These are phyloP conservation scores for Carex cristatella DNA, from an alignment of 176 grass and related monocot genomes.

Conservation along the genomic window DNA sequence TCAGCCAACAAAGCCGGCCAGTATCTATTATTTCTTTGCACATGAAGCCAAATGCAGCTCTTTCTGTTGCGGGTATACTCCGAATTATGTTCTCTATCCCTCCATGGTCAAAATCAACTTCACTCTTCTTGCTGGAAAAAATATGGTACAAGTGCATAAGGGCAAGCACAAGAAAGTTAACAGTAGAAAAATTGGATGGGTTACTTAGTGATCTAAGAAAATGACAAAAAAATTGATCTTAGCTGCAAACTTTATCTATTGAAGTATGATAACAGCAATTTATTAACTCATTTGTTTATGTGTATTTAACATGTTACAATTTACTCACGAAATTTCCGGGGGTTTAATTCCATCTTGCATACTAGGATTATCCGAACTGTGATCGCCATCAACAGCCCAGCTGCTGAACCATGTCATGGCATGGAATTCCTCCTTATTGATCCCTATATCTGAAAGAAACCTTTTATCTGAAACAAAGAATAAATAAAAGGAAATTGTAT, in stretches of 20 bases:
- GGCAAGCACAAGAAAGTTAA: not conserved
- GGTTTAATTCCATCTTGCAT: constrained; percentile 23
- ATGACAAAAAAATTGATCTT: not conserved
- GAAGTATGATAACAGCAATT: not conserved
- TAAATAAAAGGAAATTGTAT: not conserved
- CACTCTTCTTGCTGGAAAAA: constrained; percentile 18
- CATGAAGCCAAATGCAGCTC: constrained; percentile 51
- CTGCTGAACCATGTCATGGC: constrained; percentile 93
- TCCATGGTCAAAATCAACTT: constrained; percentile 8
- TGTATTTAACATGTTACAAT: not conserved
- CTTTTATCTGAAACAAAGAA: constrained; percentile 47
- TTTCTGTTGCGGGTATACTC: constrained; percentile 41
- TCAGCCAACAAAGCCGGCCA: constrained; percentile 49
- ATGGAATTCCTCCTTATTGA: constrained; percentile 75
- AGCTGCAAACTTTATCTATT: not conserved
- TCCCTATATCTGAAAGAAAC: constrained; percentile 50
- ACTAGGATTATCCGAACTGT: constrained; percentile 37
- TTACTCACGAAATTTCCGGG: constrained; percentile 33
- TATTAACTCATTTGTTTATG: not conserved
- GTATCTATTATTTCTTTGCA: constrained; percentile 88
- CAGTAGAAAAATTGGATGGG: not conserved
- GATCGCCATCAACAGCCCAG: constrained; percentile 90
- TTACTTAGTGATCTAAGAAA: not conserved
- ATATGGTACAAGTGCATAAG: not conserved
- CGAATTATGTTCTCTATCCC: constrained; percentile 49